Percentiles rank a stretch among this genome's conserved stretches.
These are phyloP conservation scores for Acer campestre DNA, from an alignment of 345 rosid genomes.

Conservation along the genomic window DNA sequence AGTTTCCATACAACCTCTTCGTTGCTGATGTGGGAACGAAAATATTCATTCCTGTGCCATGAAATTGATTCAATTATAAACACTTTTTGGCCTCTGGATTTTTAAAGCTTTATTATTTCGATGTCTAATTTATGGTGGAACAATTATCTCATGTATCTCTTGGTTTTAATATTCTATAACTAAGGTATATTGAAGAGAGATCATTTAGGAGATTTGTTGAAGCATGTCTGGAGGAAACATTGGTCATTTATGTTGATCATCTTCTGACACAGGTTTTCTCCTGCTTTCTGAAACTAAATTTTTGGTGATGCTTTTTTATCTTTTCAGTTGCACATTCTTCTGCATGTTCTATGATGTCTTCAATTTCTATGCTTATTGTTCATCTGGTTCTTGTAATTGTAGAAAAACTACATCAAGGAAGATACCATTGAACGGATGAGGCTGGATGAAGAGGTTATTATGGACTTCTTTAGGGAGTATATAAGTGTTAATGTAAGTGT, in stretches of 20 bases:
- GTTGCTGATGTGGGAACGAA: neutral
- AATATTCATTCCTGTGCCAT: neutral
- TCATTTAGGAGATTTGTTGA: slow-evolving; percentile 95
- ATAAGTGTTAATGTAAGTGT: slow-evolving; percentile 79
- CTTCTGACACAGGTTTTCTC: slow-evolving; percentile 77
- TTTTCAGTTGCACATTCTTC: slow-evolving; percentile 12
- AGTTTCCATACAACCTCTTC: neutral
- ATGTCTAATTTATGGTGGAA: slow-evolving; percentile 1
- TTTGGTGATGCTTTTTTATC: neutral
- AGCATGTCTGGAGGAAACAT: slow-evolving; percentile 94
- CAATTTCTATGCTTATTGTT: slow-evolving; percentile 2
- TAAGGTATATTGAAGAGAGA: slow-evolving; percentile 95
- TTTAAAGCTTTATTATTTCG: neutral
- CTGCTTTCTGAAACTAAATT: neutral
- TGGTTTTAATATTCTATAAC: slow-evolving; percentile 25
- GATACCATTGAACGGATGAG: slow-evolving; percentile 97
- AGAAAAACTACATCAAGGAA: slow-evolving; percentile 93
- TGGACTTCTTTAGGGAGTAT: slow-evolving; percentile 96
- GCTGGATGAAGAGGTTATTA: slow-evolving; percentile 92
- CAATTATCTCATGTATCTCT: slow-evolving; percentile 4
- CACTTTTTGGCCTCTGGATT: neutral
- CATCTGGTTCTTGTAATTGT: slow-evolving; percentile 30
- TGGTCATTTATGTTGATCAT: slow-evolving; percentile 83
- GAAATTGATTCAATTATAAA: neutral
- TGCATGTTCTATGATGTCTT: slow-evolving; percentile 13